These are phyloP conservation scores for Arthroderma sp. DNA, from an alignment of 2,329 filamentous ascomycete species.

Conservation along the genomic window DNA sequence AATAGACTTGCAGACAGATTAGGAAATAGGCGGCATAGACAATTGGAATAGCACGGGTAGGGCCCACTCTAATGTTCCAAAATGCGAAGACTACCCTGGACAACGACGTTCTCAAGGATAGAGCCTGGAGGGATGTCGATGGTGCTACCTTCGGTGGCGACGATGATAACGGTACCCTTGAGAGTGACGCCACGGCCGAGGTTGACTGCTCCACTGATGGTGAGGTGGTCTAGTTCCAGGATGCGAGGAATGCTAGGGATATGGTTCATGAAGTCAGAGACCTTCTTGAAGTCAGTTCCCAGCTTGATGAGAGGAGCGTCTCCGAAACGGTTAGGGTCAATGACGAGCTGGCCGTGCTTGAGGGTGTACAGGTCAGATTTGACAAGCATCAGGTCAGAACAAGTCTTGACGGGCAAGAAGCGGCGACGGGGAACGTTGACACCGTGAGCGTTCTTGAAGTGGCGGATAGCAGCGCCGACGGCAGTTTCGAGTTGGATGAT, in stretches of 20 bases:
- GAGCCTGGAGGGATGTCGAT: constrained; percentile 96
- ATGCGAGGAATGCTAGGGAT: constrained; percentile 41
- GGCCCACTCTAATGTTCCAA: constrained; percentile 49
- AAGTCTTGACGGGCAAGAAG: constrained; percentile 99
- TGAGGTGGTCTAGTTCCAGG: constrained; percentile 57
- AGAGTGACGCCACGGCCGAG: constrained; percentile 87
- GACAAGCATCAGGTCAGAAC: constrained; percentile 98
- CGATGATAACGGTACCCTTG: constrained; percentile 97
- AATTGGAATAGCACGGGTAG: background rate
- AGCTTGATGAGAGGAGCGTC: constrained; percentile 98
- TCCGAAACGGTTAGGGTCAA: constrained; percentile 92
- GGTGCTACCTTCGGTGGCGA: constrained; percentile 92
- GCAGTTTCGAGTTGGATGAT: constrained; percentile 98
- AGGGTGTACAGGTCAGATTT: constrained; percentile 98
- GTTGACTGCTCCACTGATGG: constrained; percentile 95
- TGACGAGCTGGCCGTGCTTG: constrained; percentile 94
- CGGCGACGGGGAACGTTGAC: constrained; percentile 96
- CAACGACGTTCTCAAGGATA: constrained; percentile 95
- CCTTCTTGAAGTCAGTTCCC: constrained; percentile 99
- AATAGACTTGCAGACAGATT: background rate
- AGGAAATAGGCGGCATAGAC: background rate
- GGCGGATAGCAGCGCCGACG: constrained; percentile 93
- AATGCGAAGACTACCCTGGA: constrained; percentile 82
- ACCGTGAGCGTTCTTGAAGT: constrained; percentile 97
- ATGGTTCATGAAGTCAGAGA: constrained; percentile 56